phyloP scores from a whole-genome alignment of 306 rosid genomes.

The Quercus agrifolia region DNA sequence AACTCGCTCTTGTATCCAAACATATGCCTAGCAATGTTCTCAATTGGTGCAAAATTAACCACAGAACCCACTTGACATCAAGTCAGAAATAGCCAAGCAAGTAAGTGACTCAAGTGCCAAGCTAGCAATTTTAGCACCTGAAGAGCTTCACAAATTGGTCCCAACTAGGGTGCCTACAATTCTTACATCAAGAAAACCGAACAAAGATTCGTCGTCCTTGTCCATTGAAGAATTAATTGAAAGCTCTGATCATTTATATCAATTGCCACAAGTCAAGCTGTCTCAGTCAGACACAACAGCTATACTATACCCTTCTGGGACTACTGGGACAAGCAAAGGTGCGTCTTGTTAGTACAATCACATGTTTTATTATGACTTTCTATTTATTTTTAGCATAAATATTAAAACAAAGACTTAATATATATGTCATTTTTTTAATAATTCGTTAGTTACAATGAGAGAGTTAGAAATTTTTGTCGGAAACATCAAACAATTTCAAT shows the following conservation, averaged over 20 bases:
- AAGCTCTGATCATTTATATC: constrained; percentile 43
- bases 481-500: no score
- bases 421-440: no score
- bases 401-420: no score
- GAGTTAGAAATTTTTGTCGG: no score
- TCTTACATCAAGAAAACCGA: constrained; percentile 36
- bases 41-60: constrained; percentile 71
- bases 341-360: no score
- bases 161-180: constrained; percentile 61
- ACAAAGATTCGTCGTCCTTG: constrained; percentile 4
- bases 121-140: constrained; percentile 67
- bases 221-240: constrained; percentile 70
- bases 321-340: constrained; percentile 87
- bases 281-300: constrained; percentile 75
- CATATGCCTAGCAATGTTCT: constrained; percentile 68
- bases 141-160: constrained; percentile 56
- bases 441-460: no score
- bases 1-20: constrained; percentile 64
- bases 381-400: no score
- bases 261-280: constrained; percentile 29
- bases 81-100: constrained; percentile 68
- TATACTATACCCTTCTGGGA: constrained; percentile 85
- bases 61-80: constrained; percentile 76
- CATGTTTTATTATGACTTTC: no score
- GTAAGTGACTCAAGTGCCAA: constrained; percentile 63